Percentiles rank a stretch among this genome's conserved stretches.
Conservation (phyloP, 2,329 filamentous ascomycete species). For the Penicillium palitans region DNA sequence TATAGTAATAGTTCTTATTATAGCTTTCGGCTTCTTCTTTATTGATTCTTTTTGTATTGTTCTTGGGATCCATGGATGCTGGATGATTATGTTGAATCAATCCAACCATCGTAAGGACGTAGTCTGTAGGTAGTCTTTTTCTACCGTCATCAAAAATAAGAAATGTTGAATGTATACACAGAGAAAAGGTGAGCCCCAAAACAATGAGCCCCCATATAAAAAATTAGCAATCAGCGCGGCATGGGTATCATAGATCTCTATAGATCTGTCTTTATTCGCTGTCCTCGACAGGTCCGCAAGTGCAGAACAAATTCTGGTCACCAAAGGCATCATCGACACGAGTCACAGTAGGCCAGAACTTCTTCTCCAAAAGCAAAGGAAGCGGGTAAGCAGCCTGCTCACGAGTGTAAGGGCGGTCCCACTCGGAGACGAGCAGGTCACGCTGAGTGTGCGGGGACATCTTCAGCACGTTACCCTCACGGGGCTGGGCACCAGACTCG, state of each 20-base stretch:
- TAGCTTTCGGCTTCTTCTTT: no score
- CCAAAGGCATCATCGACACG: slow-evolving; percentile 89
- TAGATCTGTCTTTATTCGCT: slow-evolving; percentile 35
- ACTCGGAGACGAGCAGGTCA: slow-evolving; percentile 73
- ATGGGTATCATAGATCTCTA: slow-evolving; percentile 39
- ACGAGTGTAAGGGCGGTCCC: slow-evolving; percentile 78
- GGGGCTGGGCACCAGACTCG: slow-evolving; percentile 74
- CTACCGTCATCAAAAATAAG: slow-evolving; percentile 5
- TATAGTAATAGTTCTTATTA: no score
- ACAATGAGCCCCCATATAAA: slow-evolving; percentile 10
- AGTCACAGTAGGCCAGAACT: slow-evolving; percentile 91
- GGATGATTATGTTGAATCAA: slow-evolving; percentile 15
- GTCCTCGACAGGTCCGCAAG: slow-evolving; percentile 78
- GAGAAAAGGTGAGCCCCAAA: slow-evolving; percentile 10
- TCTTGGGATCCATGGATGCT: background rate
- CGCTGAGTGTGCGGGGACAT: slow-evolving; percentile 82
- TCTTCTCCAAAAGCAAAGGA: slow-evolving; percentile 83
- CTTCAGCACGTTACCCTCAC: slow-evolving; percentile 80
- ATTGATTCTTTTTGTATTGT: slow-evolving; percentile 4
- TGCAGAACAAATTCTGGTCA: slow-evolving; percentile 92
- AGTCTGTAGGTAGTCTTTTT: slow-evolving; percentile 1
- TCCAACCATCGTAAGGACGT: background rate
- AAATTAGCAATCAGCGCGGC: slow-evolving; percentile 20
- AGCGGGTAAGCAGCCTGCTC: slow-evolving; percentile 87
- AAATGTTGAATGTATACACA: slow-evolving; percentile 37